These are phyloP conservation scores for Ophiocordyceps camponoti-leonardi DNA, from an alignment of 2,329 filamentous ascomycete species.

Conservation along the genomic window DNA sequence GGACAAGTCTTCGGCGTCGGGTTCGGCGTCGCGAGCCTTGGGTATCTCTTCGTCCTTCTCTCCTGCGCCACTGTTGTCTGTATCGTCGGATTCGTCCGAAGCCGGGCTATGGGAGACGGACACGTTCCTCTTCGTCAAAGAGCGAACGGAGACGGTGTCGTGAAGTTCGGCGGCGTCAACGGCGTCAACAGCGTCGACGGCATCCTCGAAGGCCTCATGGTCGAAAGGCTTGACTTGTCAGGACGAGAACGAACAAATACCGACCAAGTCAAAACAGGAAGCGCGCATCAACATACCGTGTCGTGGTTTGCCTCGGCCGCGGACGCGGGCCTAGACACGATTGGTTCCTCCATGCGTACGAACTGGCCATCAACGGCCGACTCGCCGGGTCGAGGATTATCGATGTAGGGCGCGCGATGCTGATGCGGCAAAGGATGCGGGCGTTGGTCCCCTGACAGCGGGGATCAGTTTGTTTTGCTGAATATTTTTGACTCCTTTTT, in stretches of 20 bases:
- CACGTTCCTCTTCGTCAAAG: conserved; percentile 34
- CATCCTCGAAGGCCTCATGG: conserved; percentile 56
- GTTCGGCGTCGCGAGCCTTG: background rate
- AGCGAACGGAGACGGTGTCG: conserved; percentile 43
- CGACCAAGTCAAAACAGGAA: conserved; percentile 3
- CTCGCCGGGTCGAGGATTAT: background rate
- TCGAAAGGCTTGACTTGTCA: conserved; percentile 12
- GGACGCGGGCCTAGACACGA: conserved; percentile 14
- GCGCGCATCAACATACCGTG: conserved; percentile 9
- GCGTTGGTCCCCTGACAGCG: background rate
- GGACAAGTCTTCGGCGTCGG: background rate
- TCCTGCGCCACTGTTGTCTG: conserved; percentile 4
- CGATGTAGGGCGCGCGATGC: background rate
- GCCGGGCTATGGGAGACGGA: conserved; percentile 16
- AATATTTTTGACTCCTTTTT: background rate
- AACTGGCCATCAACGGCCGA: conserved; percentile 2
- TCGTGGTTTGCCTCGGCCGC: conserved; percentile 12
- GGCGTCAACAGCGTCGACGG: conserved; percentile 27
- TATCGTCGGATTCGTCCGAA: conserved; percentile 6
- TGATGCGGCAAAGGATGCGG: background rate
- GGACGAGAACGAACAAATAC: no score
- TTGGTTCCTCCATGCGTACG: conserved; percentile 6
- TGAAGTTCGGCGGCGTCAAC: background rate
- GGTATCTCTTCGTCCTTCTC: conserved; percentile 1
- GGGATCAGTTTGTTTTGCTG: background rate